These are phyloP conservation scores for Brassica carinata DNA, from an alignment of 345 rosid species.

Conservation along the genomic window DNA sequence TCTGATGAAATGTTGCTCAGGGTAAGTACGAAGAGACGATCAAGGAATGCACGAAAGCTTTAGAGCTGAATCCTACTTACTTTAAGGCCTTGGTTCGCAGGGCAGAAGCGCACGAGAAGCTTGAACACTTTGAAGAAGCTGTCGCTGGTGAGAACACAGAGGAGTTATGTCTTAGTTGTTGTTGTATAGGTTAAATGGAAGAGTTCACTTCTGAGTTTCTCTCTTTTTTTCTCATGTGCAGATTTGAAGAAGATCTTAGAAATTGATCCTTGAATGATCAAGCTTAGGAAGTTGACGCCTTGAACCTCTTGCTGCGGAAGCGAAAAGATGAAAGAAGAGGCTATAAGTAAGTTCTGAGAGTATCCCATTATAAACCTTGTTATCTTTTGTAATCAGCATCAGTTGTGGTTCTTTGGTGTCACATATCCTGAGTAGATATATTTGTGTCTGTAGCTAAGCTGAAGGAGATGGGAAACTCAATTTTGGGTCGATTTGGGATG, in stretches of 20 bases:
- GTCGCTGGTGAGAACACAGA: conserved; percentile 55
- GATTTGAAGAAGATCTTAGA: conserved; percentile 87
- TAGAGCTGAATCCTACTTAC: conserved; percentile 77
- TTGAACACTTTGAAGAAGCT: conserved; percentile 87
- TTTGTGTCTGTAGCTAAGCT: conserved; percentile 59
- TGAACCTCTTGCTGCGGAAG: conserved; percentile 92
- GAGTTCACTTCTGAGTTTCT: conserved; percentile 1
- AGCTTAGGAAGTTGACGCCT: conserved; percentile 61
- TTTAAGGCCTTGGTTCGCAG: conserved; percentile 76
- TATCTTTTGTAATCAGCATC: neutral
- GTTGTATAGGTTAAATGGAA: neutral
- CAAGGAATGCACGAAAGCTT: conserved; percentile 85
- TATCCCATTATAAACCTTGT: conserved; percentile 5
- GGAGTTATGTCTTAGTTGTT: conserved; percentile 14
- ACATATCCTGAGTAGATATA: neutral
- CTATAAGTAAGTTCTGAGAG: conserved; percentile 64
- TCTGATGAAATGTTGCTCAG: conserved; percentile 40
- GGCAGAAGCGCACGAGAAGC: conserved; percentile 91
- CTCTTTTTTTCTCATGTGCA: conserved; percentile 32
- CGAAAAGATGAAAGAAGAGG: conserved; percentile 98
- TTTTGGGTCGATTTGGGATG: conserved; percentile 91
- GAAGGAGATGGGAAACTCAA: conserved; percentile 88
- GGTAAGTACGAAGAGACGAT: conserved; percentile 74
- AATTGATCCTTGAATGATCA: conserved; percentile 77
- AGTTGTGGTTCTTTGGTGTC: neutral